Conservation (phyloP, 2,329 filamentous ascomycete species). For the Scedosporium aurantiacum region DNA sequence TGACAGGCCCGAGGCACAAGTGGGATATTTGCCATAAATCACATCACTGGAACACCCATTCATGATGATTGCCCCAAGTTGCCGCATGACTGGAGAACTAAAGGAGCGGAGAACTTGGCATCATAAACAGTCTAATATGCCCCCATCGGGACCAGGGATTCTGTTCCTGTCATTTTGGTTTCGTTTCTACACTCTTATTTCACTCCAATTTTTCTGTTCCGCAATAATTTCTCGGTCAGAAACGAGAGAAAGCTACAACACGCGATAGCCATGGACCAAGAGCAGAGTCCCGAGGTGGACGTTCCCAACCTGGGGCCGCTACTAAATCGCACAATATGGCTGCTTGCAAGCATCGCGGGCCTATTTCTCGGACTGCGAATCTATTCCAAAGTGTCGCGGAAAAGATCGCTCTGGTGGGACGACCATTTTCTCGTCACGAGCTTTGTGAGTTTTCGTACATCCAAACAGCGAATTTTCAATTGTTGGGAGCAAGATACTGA, state of each 20-base stretch:
- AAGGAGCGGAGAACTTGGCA: neutral
- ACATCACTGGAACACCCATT: neutral
- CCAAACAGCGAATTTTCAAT: neutral
- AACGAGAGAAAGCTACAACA: neutral
- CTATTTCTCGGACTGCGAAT: constrained; percentile 12
- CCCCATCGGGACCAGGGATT: neutral
- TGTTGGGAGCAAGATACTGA: neutral
- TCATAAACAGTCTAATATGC: neutral
- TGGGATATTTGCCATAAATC: neutral
- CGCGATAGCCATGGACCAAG: neutral
- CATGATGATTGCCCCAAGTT: neutral
- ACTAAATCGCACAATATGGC: neutral
- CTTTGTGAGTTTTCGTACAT: constrained; percentile 10
- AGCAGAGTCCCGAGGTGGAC: neutral
- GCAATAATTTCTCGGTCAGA: neutral
- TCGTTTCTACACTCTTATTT: neutral
- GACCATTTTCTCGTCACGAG: constrained; percentile 12
- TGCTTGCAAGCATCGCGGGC: constrained; percentile 4
- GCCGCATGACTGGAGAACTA: neutral
- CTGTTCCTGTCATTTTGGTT: neutral
- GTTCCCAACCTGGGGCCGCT: neutral
- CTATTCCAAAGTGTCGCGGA: constrained; percentile 12
- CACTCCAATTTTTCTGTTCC: neutral
- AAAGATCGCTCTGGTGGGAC: constrained; percentile 12
- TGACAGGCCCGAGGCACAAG: neutral